Evolutionary conservation across 345 rosid genomes (phyloP), one percentile per base, ranked within the genome.

Genomic region (Hibiscus syriacus): DNA sequence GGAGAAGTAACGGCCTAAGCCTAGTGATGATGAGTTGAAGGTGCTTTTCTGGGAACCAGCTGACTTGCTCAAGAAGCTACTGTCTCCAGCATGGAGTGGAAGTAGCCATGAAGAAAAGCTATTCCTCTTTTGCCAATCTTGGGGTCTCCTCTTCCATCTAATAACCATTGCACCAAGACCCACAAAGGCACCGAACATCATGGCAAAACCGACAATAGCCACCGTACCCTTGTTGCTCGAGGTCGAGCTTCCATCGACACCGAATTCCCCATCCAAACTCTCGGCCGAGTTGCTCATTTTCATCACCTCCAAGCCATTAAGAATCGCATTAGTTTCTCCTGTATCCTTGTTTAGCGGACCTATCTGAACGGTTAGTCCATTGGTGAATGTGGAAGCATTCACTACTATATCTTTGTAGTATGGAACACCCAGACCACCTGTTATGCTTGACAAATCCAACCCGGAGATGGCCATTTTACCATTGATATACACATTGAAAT

Each of bases 51-150:
- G 82, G 54, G 94, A 86, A 43, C 84, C 81, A 13, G 56, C 10
- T 2, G 84, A 78, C 73, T 86, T 89, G 81, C 91, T 81, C 85
- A 86, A 70, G 82, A 86, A 89, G 57, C 87, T 89, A 46, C 71
- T 56, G 50, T 89, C 96, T 64, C 89, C 82, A 0, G 92, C 85
- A 64, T 89, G 90, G 54, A 89, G 71, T 0, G 96, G 96, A 43
- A 89, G 87, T 76, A 89, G 77, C 92, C 96, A 89, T 89, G 96
- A 89, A 48, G 96, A 86, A 75, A 87, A 85, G 78, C 92, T 87
- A 50, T 85, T 87, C 76, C 87, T 78, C 82, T 74, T 85, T 50
- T 89, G 89, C 96, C 96, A 89, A 75, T 89, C 96, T 74, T 86
- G 85, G 19, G 96, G 96, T 32, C 96, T 83, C 70, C 77, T 87